phyloP scores from a whole-genome alignment of 305 asterid genomes.

The Fraxinus platypoda region DNA sequence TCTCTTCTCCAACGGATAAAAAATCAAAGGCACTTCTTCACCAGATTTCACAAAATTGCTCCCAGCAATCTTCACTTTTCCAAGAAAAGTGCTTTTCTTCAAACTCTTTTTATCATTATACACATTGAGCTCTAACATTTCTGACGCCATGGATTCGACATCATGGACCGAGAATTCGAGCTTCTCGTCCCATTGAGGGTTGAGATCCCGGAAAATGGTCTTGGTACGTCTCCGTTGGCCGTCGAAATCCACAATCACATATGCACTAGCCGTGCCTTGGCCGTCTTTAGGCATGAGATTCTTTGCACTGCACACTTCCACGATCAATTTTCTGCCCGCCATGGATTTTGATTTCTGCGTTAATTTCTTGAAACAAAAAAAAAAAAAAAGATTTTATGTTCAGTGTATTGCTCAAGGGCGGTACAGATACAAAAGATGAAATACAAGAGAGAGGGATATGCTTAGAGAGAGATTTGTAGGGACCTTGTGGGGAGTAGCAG shows the following conservation, averaged over 20 bases:
- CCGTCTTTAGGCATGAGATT: conserved; percentile 95
- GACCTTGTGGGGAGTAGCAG: conserved; percentile 4
- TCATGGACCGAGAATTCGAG: conserved; percentile 73
- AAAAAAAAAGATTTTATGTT: not conserved
- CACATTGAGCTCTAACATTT: conserved; percentile 61
- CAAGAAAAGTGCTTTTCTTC: conserved; percentile 67
- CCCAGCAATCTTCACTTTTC: conserved; percentile 75
- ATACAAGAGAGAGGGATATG: not conserved
- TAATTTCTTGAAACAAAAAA: not conserved
- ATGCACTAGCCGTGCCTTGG: conserved; percentile 90
- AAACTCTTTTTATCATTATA: conserved; percentile 76
- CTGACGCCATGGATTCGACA: conserved; percentile 47
- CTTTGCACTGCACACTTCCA: conserved; percentile 67
- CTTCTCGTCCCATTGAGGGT: conserved; percentile 85
- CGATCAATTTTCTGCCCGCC: conserved; percentile 53
- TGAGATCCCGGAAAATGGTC: conserved; percentile 72
- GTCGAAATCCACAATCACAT: conserved; percentile 71
- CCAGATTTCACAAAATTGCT: conserved; percentile 54
- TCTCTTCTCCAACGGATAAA: conserved; percentile 80
- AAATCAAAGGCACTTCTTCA: conserved; percentile 60
- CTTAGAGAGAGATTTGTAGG: not conserved
- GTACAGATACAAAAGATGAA: not conserved
- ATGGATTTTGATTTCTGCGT: conserved; percentile 18
- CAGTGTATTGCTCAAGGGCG: not conserved
- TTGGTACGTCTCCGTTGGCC: conserved; percentile 88